Conservation (phyloP, 345 rosid genomes). For the Citrus sp. region DNA sequence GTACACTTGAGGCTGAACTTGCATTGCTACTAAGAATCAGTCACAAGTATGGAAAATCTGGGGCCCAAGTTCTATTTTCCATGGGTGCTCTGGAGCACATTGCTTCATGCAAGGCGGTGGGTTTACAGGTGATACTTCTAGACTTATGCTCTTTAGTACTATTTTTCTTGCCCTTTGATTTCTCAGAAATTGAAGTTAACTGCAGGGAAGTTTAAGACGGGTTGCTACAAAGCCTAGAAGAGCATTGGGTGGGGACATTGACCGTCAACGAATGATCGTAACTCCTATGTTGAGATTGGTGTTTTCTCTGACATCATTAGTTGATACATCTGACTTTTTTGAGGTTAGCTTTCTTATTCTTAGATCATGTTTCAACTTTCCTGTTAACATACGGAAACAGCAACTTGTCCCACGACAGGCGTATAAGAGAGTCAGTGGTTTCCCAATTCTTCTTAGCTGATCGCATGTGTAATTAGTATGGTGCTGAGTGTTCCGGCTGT, state of each 20-base stretch:
- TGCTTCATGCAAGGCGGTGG: conserved; percentile 64
- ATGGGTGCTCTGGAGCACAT: conserved; percentile 92
- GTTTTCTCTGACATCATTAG: conserved; percentile 77
- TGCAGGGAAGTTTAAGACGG: conserved; percentile 70
- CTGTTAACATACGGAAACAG: background rate
- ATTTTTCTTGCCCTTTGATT: conserved; percentile 8
- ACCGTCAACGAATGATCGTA: conserved; percentile 64
- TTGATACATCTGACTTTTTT: conserved; percentile 72
- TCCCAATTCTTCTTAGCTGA: background rate
- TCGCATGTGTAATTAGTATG: background rate
- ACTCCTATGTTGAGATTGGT: conserved; percentile 74
- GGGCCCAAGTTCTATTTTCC: conserved; percentile 84
- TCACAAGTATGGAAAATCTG: conserved; percentile 89
- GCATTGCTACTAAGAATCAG: conserved; percentile 82
- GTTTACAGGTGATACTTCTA: conserved; percentile 52
- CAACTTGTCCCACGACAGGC: background rate
- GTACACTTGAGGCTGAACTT: conserved; percentile 81
- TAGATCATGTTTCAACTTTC: background rate
- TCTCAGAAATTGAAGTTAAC: conserved; percentile 19
- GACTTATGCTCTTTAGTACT: conserved; percentile 3
- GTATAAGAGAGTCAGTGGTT: background rate
- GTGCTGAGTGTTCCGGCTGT: background rate
- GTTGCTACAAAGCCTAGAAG: conserved; percentile 57
- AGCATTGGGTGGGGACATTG: conserved; percentile 48
- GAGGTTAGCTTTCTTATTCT: conserved; percentile 52